Base-by-base conservation (phyloP, 371 early-diverging fungal genomes). In the Apophysomyces trapeziformis region DNA sequence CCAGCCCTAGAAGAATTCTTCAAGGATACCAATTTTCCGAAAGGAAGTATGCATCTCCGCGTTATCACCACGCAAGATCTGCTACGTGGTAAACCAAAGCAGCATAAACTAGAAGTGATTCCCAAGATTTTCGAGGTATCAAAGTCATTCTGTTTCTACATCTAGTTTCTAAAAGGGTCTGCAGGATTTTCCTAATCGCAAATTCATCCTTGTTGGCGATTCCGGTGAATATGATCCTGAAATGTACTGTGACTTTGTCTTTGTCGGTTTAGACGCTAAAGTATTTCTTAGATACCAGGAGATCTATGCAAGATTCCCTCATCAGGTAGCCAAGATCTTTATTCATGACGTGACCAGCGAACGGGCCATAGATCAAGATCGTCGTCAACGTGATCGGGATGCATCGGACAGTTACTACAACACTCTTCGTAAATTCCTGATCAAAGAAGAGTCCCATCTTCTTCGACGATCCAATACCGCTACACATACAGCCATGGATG, bases 201-300 rank as follows among this genome's bases (percentile, higher is more conserved):
- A 87, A 68, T 91, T 89, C 67, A 85, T 91, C 60, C 79, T 91
- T 7, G 78, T 91, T 8, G 92, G 92, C n/a, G 91, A 91, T 65
- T 84, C 87, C 41, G 91, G 91, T 56, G 90, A 91, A 68, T 74
- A 82, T 21, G 91, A 91, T 68, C 85, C 88, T 38, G 89, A 89
- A 75, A 80, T 84, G 76, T 85, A 76, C 26, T 66, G 63, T 56
- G 12, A 14, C 12, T n/a, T 35, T 64, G 12, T 38, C 7, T 18
- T 9, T 8, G 18, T 1, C 35, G 3, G 32, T 14, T 39, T 36
- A 8, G 35, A 26, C 50, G 12, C 35, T 58, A n/a, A 26, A 5
- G 43, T 2, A 32, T 16, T 60, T 11, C n/a, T 12, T 64, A 81
- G 79, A 13, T 87, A 87, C 63, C 76, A 76, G 9, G 68, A 71